These are phyloP conservation scores for Aspergillus fumigatus DNA, from an alignment of 2,329 filamentous ascomycete genomes.

Conservation along the genomic window DNA sequence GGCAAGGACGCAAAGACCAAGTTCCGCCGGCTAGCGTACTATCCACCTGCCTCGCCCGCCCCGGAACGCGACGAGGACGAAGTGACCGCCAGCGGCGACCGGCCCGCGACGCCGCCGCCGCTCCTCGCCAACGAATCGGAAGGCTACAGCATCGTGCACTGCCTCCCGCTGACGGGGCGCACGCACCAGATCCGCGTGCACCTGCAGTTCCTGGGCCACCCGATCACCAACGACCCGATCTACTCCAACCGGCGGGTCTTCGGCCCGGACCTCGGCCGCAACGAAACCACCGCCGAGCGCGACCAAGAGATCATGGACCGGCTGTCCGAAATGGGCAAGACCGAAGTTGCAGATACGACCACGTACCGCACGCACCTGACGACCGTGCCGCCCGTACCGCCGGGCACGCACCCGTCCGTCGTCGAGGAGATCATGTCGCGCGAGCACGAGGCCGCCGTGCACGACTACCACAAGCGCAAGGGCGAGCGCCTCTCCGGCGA, in stretches of 20 bases:
- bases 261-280: slow-evolving; percentile 69
- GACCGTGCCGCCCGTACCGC: slow-evolving; percentile 33
- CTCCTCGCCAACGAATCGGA: slow-evolving; percentile 45
- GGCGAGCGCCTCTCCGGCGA: slow-evolving; percentile 91
- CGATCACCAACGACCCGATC: slow-evolving; percentile 95
- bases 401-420: slow-evolving; percentile 32
- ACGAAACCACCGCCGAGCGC: slow-evolving; percentile 63
- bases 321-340: slow-evolving; percentile 86
- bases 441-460: slow-evolving; percentile 74
- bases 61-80: slow-evolving; percentile 21
- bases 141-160: slow-evolving; percentile 92
- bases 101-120: slow-evolving; percentile 30
- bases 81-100: slow-evolving; percentile 14
- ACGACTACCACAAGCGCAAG: slow-evolving; percentile 81
- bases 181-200: slow-evolving; percentile 96
- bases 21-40: slow-evolving; percentile 90
- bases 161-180: slow-evolving; percentile 84
- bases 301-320: slow-evolving; percentile 88
- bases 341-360: slow-evolving; percentile 75
- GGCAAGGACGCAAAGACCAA: slow-evolving; percentile 87
- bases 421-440: slow-evolving; percentile 40
- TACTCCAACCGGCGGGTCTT: slow-evolving; percentile 94
- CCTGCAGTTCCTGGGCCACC: slow-evolving; percentile 87
- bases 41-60: slow-evolving; percentile 50
- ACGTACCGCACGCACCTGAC: slow-evolving; percentile 65